Base-by-base conservation (phyloP, 805 yeast genomes). In the Candida piceae region DNA sequence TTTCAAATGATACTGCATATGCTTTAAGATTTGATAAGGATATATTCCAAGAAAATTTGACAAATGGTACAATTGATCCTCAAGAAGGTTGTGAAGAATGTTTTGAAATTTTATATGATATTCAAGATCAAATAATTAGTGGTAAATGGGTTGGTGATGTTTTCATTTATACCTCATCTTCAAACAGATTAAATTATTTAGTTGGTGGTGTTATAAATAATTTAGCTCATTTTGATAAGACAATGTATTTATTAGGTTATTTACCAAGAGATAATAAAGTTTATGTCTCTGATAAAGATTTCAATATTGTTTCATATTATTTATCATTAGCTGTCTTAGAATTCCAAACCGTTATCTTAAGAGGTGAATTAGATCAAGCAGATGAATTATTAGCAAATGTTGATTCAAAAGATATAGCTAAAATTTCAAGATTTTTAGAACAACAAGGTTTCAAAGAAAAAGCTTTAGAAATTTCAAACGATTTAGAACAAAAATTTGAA, bases 81-180 rank as follows among this genome's bases (percentile, higher is more conserved):
- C 94, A 86, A 55, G 96, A 88, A 58, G 97, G 96, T 48, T 84
- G 84, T 25, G 96, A 84, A 55, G 82, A 75, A 26, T 76, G 90
- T 12, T 87, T 93, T 58, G 94, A 85, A 38, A 89, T 89, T 17
- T 67, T 86, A 39, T 76, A 81, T 53, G 95, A 94, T 44, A 74
- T 87, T 41, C 74, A 76, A 40, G 99, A 93, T 58, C 66, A 79
- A 15, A 76, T 90, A 26, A 77, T 84, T 42, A 81, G 95, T 20
- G 97, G 97, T 54, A 82, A 80, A 60, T 93, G 97, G 88, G 88
- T 89, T 52, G 98, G 97, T 48, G 97, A 93, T 66, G 97, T 93
- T 31, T 89, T 90, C 60, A 77, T 93, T 36, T 93, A 83, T 67
- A 86, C 97, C 12, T 87, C 97, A 2, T 55, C 78, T 15, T 72